Base-by-base conservation (phyloP, 2,329 filamentous ascomycete genomes). In the Sphaerostilbella broomeana region DNA sequence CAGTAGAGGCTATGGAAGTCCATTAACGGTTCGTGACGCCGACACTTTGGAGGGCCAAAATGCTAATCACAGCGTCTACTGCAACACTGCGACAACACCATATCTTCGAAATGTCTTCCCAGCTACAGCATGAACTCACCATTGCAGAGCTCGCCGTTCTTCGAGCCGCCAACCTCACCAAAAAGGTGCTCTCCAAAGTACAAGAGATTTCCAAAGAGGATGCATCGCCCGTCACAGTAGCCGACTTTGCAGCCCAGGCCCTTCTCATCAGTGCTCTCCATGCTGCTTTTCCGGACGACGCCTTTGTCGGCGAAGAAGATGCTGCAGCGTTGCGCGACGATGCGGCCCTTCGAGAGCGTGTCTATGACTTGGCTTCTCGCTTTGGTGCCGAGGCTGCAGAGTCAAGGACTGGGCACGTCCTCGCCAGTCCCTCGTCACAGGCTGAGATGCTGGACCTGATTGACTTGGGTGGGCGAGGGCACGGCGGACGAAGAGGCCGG, bases 211-310 rank as follows among this genome's bases (percentile, higher is more conserved):
- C 71, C 51, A 81, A 81, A 54, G 64, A 63, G 40, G 77, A 81
- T 54, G 61, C 67, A 34, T 72, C 70, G 0, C 77, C 77, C 17
- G 78, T 82, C 35, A 81, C 78, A 1, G 69, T 78, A 25, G 77
- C 75, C 43, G 77, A 81, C 53, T 80, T 81, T 51, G 77, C 74
- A 27, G 72, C 74, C 2, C 77, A 82, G 55, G 76, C 77, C 8
- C 62, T 81, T 24, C 67, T 82, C 49, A 79, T 79, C 49, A 64
- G 63, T 40, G 69, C 73, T 19, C 59, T 81, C 31, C 73, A 70
- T 50, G 56, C 59, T 19, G 64, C 58, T 32, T 80, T 77, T 47
- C 75, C 76, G 0, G 46, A 57, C 3, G 77, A 81, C 48, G 52
- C 54, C n/a, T 78, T 80, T 46, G 62, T 82, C 27, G 77, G 76